These are phyloP conservation scores for Epichloe gansuensis DNA, from an alignment of 2,329 filamentous ascomycete genomes.

Conservation along the genomic window DNA sequence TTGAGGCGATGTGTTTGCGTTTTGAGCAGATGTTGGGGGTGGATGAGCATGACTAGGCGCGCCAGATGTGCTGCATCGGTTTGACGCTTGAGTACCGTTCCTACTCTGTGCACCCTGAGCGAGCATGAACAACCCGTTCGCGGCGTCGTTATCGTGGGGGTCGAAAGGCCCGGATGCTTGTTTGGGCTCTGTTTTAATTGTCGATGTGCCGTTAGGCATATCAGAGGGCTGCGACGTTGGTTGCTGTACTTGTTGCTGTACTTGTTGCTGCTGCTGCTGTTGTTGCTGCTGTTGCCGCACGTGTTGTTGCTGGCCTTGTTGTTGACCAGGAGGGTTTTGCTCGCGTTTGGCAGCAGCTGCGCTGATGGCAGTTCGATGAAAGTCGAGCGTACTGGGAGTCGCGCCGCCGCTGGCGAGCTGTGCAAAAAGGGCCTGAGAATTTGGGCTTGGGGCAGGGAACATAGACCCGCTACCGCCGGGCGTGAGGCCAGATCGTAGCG, in stretches of 20 bases:
- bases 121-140: constrained; percentile 85
- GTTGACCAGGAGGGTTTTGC: constrained; percentile 22
- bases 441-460: constrained; percentile 87
- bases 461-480: constrained; percentile 93
- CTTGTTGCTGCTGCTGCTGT: constrained; percentile 18
- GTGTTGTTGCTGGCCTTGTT: constrained; percentile 8
- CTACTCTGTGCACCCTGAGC: constrained; percentile 60
- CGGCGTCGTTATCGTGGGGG: constrained; percentile 87
- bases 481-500: constrained; percentile 77
- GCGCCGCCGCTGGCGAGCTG: constrained; percentile 68
- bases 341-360: constrained; percentile 55
- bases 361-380: constrained; percentile 82
- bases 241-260: constrained; percentile 13
- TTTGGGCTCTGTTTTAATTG: constrained; percentile 36
- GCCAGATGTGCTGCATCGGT: constrained; percentile 33
- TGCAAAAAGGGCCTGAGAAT: constrained; percentile 70
- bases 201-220: constrained; percentile 24
- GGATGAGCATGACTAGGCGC: constrained; percentile 38
- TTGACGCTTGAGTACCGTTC: constrained; percentile 40
- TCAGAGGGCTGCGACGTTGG: constrained; percentile 45
- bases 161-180: constrained; percentile 56
- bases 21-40: constrained; percentile 22
- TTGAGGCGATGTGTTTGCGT: constrained; percentile 35
- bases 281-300: constrained; percentile 25
- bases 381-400: constrained; percentile 84